Evolutionary conservation across 805 yeast species (phyloP).

Genomic region (Saturnispora halmiae): DNA sequence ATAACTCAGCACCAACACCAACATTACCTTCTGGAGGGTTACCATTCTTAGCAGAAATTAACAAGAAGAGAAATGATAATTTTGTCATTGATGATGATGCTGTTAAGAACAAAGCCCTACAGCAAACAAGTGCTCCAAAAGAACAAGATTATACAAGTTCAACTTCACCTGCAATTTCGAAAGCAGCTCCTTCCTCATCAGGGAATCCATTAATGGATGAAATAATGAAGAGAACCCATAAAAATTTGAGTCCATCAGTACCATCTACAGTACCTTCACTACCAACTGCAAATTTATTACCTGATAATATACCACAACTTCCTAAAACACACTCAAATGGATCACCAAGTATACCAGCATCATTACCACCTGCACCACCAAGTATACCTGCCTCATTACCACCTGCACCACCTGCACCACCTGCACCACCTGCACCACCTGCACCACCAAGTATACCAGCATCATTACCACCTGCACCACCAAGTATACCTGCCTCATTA

Average conservation of each 20-base stretch:
- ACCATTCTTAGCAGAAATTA: conserved; percentile 53
- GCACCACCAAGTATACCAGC: conserved; percentile 3
- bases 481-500: conserved; percentile 17
- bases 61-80: conserved; percentile 43
- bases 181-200: conserved; percentile 18
- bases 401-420: conserved; percentile 26
- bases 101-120: conserved; percentile 15
- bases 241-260: conserved; percentile 16
- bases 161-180: conserved; percentile 12
- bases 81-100: conserved; percentile 35
- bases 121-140: conserved; percentile 23
- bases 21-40: conserved; percentile 32
- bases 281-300: conserved; percentile 14
- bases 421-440: conserved; percentile 36
- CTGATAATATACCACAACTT: conserved; percentile 10
- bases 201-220: conserved; percentile 14
- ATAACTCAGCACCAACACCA: conserved; percentile 20
- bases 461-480: conserved; percentile 15
- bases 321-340: no score
- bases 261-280: conserved; percentile 18
- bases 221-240: conserved; percentile 11
- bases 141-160: conserved; percentile 14
- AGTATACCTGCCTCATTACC: conserved; percentile 16
- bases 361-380: conserved; percentile 24
- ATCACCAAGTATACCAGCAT: conserved; percentile 32